Conservation (phyloP, 129 eudicot species). For the Centaurea solstitialis region DNA sequence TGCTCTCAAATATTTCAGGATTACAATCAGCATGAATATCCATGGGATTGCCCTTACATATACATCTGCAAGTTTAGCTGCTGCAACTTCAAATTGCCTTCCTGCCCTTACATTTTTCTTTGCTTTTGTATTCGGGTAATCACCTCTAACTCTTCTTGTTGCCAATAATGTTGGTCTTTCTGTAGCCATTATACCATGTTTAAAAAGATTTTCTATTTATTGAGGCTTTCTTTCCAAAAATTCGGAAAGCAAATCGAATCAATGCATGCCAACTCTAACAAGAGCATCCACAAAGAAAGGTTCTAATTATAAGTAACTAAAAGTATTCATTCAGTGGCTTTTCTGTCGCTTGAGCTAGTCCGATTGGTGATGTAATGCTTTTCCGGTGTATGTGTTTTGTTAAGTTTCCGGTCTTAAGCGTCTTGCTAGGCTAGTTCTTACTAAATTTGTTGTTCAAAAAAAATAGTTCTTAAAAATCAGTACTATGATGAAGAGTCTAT, state of each 20-base stretch:
- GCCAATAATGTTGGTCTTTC: not conserved
- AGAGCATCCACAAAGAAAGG: not conserved
- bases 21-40: conserved; percentile 66
- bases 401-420: too few relatives aligned
- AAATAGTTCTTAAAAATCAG: not conserved
- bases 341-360: too few relatives aligned
- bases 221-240: not conserved
- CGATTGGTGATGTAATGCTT: too few relatives aligned
- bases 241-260: not conserved
- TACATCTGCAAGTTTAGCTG: conserved; percentile 78
- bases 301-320: too few relatives aligned
- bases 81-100: conserved; percentile 74
- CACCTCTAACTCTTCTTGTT: not conserved
- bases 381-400: too few relatives aligned
- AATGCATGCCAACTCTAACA: too few relatives aligned
- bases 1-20: conserved; percentile 34
- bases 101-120: conserved; percentile 73
- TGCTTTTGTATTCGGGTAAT: conserved; percentile 65
- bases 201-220: not conserved
- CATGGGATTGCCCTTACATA: conserved; percentile 63
- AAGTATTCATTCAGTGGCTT: too few relatives aligned
- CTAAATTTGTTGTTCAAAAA: too few relatives aligned
- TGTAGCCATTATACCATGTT: not conserved
- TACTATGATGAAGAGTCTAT: not conserved
- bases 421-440: too few relatives aligned